Evolutionary conservation across 2,329 filamentous ascomycete species (phyloP).

Genomic region (Emericellopsis cladophorae): DNA sequence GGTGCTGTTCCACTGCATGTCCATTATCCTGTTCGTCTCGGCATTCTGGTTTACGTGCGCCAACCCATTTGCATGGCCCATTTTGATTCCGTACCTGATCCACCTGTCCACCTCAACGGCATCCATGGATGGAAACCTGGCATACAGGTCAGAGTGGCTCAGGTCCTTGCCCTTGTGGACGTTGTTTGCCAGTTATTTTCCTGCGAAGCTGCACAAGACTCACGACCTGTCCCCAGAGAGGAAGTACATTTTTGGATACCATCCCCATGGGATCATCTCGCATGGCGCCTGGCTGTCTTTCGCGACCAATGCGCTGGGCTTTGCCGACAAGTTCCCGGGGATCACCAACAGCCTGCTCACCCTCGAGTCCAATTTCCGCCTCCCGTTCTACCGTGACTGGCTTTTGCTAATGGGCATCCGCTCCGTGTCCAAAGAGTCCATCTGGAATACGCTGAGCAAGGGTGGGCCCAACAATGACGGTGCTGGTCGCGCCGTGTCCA

Average conservation of each 20-base stretch:
- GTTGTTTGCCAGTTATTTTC: conserved; percentile 87
- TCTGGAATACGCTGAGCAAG: conserved; percentile 73
- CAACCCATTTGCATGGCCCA: conserved; percentile 84
- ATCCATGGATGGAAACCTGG: conserved; percentile 61
- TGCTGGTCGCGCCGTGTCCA: conserved; percentile 91
- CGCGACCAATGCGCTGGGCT: conserved; percentile 79
- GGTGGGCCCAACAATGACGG: conserved; percentile 69
- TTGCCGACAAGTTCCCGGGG: conserved; percentile 77
- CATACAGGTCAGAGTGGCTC: conserved; percentile 61
- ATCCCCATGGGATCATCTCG: conserved; percentile 94
- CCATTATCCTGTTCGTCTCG: conserved; percentile 58
- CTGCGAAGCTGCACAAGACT: conserved; percentile 76
- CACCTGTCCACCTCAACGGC: conserved; percentile 73
- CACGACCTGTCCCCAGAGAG: conserved; percentile 64
- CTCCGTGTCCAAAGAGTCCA: conserved; percentile 84
- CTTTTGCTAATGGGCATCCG: conserved; percentile 77
- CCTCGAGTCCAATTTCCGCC: conserved; percentile 89
- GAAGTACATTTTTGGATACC: conserved; percentile 96
- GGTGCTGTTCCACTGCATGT: conserved; percentile 61
- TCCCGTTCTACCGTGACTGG: conserved; percentile 90
- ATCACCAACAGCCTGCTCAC: conserved; percentile 92
- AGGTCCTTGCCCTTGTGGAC: conserved; percentile 69
- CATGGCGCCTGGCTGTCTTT: conserved; percentile 93
- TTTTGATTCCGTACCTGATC: conserved; percentile 63
- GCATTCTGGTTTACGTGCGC: conserved; percentile 85